A percentile compares a stretch with the other conserved stretches of the same genome.
Evolutionary conservation across 495 filamentous ascomycete genomes (phyloP).

Genomic region (Wilcoxina mikolae): DNA sequence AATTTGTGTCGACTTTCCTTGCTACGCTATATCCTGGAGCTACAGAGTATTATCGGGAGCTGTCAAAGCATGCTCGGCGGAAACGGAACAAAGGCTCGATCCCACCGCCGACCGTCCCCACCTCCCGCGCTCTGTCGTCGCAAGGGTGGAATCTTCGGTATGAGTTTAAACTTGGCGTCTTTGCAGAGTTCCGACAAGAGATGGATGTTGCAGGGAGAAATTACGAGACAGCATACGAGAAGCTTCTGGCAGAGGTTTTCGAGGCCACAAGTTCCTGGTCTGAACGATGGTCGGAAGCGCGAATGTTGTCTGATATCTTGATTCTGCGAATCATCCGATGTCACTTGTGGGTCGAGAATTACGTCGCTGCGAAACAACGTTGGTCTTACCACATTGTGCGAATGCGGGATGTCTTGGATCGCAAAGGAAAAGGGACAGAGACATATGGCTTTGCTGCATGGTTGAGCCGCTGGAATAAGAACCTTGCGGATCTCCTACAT

Average conservation of each 20-base stretch:
- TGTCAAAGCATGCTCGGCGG: slow-evolving; percentile 73
- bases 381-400: slow-evolving; percentile 61
- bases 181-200: slow-evolving; percentile 81
- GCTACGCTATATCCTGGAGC: slow-evolving; percentile 44
- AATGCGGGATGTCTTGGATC: slow-evolving; percentile 59
- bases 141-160: slow-evolving; percentile 84
- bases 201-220: slow-evolving; percentile 71
- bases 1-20: slow-evolving; percentile 49
- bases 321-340: slow-evolving; percentile 68
- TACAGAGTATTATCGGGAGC: slow-evolving; percentile 77
- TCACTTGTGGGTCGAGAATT: slow-evolving; percentile 57
- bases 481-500: slow-evolving; percentile 20
- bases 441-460: slow-evolving; percentile 26
- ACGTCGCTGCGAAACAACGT: slow-evolving; percentile 55
- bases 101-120: slow-evolving; percentile 70
- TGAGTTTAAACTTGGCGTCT: slow-evolving; percentile 78
- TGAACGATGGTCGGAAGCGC: slow-evolving; percentile 70
- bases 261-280: slow-evolving; percentile 78
- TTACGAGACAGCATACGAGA: slow-evolving; percentile 73
- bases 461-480: slow-evolving; percentile 23
- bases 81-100: slow-evolving; percentile 61
- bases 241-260: slow-evolving; percentile 64
- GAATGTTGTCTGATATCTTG: slow-evolving; percentile 63
- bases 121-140: slow-evolving; percentile 63
- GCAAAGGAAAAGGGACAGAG: slow-evolving; percentile 59